Percentiles rank a stretch among this genome's conserved stretches.
Evolutionary conservation across 257 asterid genomes (phyloP).

Genomic region (Avicennia marina): DNA sequence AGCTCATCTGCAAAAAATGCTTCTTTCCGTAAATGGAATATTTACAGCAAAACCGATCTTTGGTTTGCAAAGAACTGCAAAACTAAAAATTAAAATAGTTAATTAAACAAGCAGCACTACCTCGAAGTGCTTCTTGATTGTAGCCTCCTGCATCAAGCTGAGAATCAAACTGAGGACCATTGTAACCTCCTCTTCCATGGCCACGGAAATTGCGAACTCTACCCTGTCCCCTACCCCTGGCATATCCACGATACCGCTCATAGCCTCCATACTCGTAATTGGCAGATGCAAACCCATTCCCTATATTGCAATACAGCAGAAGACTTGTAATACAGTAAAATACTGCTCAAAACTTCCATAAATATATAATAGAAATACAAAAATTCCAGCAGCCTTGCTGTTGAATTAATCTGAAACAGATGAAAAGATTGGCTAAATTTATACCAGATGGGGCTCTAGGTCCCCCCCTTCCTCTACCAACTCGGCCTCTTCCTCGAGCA

Average conservation of each 20-base stretch:
- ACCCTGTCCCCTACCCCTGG: constrained; percentile 85
- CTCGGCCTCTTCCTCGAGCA: constrained; percentile 77
- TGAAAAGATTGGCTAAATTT: not conserved
- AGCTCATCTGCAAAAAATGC: too few species aligned
- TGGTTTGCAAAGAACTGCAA: too few species aligned
- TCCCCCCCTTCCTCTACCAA: constrained; percentile 84
- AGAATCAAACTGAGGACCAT: constrained; percentile 47
- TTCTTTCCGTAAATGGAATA: too few species aligned
- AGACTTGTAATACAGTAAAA: not conserved
- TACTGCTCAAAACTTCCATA: not conserved
- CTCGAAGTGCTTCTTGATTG: constrained; percentile 64
- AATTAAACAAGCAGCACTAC: too few species aligned
- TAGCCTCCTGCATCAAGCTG: constrained; percentile 56
- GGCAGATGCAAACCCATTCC: constrained; percentile 49
- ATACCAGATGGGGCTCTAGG: constrained; percentile 56
- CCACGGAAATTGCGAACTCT: constrained; percentile 70
- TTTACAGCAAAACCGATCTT: too few species aligned
- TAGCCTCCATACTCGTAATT: constrained; percentile 81
- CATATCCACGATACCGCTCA: constrained; percentile 48
- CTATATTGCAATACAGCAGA: constrained; percentile 28
- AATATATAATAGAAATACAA: too few species aligned
- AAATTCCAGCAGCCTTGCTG: too few species aligned
- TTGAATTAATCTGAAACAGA: not conserved
- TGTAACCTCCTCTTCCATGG: constrained; percentile 82
- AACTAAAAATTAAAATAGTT: too few species aligned